Base-by-base conservation (phyloP, 2,329 filamentous ascomycete species). In the Aureobasidium namibiae region DNA sequence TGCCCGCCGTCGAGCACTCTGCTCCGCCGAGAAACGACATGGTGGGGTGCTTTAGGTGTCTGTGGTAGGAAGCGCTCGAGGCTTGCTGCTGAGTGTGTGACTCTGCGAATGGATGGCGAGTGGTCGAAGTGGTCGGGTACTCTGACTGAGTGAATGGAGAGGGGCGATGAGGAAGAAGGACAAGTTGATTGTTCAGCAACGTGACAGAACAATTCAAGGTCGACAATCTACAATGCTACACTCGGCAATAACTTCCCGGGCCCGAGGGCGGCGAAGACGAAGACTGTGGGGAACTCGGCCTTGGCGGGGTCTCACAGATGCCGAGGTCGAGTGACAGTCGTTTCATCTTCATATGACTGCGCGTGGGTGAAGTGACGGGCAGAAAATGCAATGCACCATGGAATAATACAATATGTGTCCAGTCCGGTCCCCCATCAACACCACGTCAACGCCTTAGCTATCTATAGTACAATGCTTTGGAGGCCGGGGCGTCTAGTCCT, bases 11-110 rank as follows among this genome's bases (percentile, higher is more conserved):
- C 60, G 92, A 97, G 81, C 94, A 99, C 78, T 97, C 94, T 67
- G 92, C 89, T 67, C 92, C 92, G 75, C 90, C 90, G 68, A 97
- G 82, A 74, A 99, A 97, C 59, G 92, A 96, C 92, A 99, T 97
- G 54, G 23, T 42, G 38, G 41, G 50, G 23, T 54, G 50, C 8
- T 5, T 21, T 31, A 5, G 11, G 33, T 33, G 33, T 31, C 24
- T 31, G 10, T 39, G 34, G n/a, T 13, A 9, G 34, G 23, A 31
- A n/a, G 48, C 14, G 16, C n/a, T n/a, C 26, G 34, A 16, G 14
- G 42, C 21, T n/a, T n/a, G n/a, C 14, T 45, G 14, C 9, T 8
- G 26, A 3, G 6, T 18, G 26, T 31, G 38, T 4, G 21, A 11
- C 18, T 10, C 14, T 33, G 14, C 3, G 16, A 13, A 8, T 3